A percentile compares a stretch with the other conserved stretches of the same genome.
Evolutionary conservation across 1,284 basidiomycete species (phyloP).

Genomic region (Laetiporus sulphureus): DNA sequence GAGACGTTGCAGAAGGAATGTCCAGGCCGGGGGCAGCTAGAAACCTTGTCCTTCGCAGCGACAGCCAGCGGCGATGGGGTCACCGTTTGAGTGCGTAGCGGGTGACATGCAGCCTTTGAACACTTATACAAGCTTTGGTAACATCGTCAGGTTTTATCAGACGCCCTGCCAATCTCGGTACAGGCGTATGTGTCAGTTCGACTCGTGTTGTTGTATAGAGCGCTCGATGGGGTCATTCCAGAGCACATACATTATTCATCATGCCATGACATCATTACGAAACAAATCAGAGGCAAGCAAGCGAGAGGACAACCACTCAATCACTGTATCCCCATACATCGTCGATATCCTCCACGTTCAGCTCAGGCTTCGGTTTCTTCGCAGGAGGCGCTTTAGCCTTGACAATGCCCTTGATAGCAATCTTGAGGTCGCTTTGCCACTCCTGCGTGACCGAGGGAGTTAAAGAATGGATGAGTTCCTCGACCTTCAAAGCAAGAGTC

Average conservation of each 20-base stretch:
- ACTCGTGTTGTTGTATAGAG: too few species aligned
- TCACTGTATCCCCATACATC: background rate
- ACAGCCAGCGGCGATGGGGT: background rate
- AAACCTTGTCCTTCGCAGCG: slow-evolving; percentile 73
- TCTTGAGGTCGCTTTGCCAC: slow-evolving; percentile 18
- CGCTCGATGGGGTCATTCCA: too few species aligned
- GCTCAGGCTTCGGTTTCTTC: slow-evolving; percentile 15
- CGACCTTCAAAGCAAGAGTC: background rate
- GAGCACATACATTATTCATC: too few species aligned
- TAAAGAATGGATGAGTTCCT: slow-evolving; percentile 4
- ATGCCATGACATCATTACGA: too few species aligned
- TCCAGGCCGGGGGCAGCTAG: slow-evolving; percentile 78
- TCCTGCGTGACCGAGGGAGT: slow-evolving; percentile 11
- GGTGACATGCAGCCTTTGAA: too few species aligned
- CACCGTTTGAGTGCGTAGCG: slow-evolving; percentile 5
- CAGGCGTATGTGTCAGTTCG: too few species aligned
- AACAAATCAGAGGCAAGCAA: too few species aligned
- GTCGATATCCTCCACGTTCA: slow-evolving; percentile 5
- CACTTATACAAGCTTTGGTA: too few species aligned
- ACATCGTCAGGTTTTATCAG: too few species aligned
- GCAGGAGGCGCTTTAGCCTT: slow-evolving; percentile 13
- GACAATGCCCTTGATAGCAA: slow-evolving; percentile 20
- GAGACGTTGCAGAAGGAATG: slow-evolving; percentile 89
- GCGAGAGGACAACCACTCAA: too few species aligned
- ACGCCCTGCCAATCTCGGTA: too few species aligned